Evolutionary conservation across 805 yeast species (phyloP).

Genomic region (Candida alai): DNA sequence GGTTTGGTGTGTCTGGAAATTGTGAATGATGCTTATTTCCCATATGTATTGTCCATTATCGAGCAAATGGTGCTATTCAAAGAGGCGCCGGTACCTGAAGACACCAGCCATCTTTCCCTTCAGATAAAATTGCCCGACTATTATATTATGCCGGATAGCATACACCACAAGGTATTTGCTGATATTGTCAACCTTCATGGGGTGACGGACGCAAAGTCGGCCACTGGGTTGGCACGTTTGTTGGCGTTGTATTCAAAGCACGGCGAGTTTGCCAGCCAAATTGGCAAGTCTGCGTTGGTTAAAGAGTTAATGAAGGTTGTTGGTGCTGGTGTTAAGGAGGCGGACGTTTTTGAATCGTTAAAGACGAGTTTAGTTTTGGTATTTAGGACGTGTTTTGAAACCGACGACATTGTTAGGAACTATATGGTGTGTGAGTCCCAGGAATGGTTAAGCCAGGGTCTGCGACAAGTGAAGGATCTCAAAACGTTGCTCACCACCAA

Average conservation of each 20-base stretch:
- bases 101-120: constrained; percentile 15
- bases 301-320: constrained; percentile 14
- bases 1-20: constrained; percentile 19
- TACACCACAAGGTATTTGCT: constrained; percentile 37
- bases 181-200: constrained; percentile 38
- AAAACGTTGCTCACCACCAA: constrained; percentile 47
- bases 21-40: constrained; percentile 51
- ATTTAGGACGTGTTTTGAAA: constrained; percentile 69
- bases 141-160: constrained; percentile 15
- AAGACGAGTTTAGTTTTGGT: constrained; percentile 36
- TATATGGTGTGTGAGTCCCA: constrained; percentile 51
- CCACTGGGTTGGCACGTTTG: constrained; percentile 51
- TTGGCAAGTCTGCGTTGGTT: constrained; percentile 48
- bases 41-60: constrained; percentile 51
- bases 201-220: constrained; percentile 43
- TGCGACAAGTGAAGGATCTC: constrained; percentile 40
- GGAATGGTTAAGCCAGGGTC: constrained; percentile 32
- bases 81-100: constrained; percentile 45
- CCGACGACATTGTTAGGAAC: constrained; percentile 43
- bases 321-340: constrained; percentile 2
- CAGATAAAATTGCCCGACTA: constrained; percentile 7
- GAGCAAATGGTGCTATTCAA: constrained; percentile 53
- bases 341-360: constrained; percentile 7
- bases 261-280: constrained; percentile 32
- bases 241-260: constrained; percentile 51